Base-by-base conservation (phyloP, 1,139 yeast species). In the Magnusiomyces tetraspermus region DNA sequence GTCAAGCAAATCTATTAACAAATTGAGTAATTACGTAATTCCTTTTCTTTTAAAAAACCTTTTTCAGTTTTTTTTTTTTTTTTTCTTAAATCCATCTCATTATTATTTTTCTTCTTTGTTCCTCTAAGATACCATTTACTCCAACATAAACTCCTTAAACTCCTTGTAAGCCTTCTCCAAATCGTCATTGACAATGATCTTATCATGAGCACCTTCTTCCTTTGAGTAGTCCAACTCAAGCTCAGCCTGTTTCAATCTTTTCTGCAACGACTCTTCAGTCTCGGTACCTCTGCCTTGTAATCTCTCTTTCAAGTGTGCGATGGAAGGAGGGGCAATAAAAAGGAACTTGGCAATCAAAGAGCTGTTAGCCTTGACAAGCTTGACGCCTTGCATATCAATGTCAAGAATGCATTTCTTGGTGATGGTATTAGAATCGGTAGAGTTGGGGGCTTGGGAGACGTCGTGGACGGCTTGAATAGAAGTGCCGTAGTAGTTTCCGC, bases 331-430 rank as follows among this genome's bases (percentile, higher is more conserved):
- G 49, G 96, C 85, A 59, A 92, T 69, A 66, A 94, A 92, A 61
- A 94, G 72, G 69, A 72, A 92, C 67, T 90, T 78, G 48, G 98
- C 97, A 63, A 87, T 80, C 63, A 92, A 76, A 60, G 80, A 80
- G 19, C 96, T 82, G 19, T 96, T 82, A 52, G 77, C 72, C 73
- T 94, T 94, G 60, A 92, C 96, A 17, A 88, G 77, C 73, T 85
- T 83, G 62, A 92, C 98, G 59, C 99, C 99, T 73, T 94, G 97
- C 96, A 90, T 89, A 77, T 92, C 99, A 61, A 92, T 92, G 70
- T 92, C 99, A 67, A 92, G 77, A 59, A 92, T 82, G 73, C 98
- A 92, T 52, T 82, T 83, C 55, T 73, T 73, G 10, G n/a, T n/a
- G n/a, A n/a, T n/a, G n/a, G n/a, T n/a, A n/a, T n/a, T n/a, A n/a